Evolutionary conservation across 2,329 filamentous ascomycete genomes (phyloP).

Genomic region (Hypoxylon sp.): DNA sequence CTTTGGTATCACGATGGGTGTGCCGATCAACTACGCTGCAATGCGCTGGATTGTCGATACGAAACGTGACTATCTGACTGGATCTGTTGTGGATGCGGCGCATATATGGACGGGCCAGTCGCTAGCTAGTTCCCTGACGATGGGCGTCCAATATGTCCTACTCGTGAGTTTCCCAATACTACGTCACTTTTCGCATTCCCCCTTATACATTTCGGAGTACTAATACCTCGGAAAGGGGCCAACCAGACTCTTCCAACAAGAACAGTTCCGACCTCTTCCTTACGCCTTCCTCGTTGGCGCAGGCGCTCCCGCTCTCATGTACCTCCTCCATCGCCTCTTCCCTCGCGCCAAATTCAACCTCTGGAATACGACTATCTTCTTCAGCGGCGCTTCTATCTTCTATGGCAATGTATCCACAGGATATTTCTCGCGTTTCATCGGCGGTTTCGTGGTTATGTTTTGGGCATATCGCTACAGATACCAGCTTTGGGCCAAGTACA

Average conservation of each 20-base stretch:
- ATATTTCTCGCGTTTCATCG: constrained; percentile 69
- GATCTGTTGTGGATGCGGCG: constrained; percentile 65
- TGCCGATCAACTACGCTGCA: constrained; percentile 73
- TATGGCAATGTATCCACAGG: constrained; percentile 75
- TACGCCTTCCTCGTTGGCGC: constrained; percentile 69
- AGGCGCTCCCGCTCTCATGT: constrained; percentile 63
- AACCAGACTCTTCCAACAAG: constrained; percentile 63
- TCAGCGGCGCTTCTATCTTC: constrained; percentile 67
- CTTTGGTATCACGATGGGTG: constrained; percentile 70
- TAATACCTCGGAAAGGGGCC: constrained; percentile 57
- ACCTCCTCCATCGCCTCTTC: constrained; percentile 66
- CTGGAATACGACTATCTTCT: constrained; percentile 75
- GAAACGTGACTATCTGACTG: constrained; percentile 69
- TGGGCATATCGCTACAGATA: constrained; percentile 70
- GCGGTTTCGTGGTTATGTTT: constrained; percentile 73
- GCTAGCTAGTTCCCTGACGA: constrained; percentile 66
- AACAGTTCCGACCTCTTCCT: constrained; percentile 64
- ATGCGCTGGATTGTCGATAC: constrained; percentile 72
- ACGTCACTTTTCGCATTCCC: neutral
- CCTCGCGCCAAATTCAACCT: constrained; percentile 68
- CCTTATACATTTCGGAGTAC: constrained; percentile 16
- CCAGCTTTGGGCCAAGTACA: constrained; percentile 71
- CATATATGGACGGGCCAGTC: constrained; percentile 74
- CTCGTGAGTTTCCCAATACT: constrained; percentile 57
- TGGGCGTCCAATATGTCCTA: constrained; percentile 72